Evolutionary conservation across 225 moss, liverwort and hornwort species (phyloP), one percentile per base, ranked within the genome.

Genomic region (Anthoceros angustus): DNA sequence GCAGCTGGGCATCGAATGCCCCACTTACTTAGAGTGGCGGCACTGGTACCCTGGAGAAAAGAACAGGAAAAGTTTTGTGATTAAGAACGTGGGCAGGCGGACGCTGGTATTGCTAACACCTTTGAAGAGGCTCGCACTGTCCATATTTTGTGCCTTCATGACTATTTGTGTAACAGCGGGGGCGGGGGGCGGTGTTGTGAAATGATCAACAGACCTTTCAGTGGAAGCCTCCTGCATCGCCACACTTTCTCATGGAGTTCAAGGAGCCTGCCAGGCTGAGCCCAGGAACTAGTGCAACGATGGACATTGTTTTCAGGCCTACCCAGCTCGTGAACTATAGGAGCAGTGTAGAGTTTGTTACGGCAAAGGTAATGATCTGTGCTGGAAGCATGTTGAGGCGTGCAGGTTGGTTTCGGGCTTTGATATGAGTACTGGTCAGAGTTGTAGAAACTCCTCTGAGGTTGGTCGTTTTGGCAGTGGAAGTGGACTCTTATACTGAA

Each of bases 221-320:
- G 76, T 91, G 91, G 91, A 90, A 85, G 42, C 88, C 85, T 46
- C 86, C 95, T 9, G 66, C 64, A 10, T 84, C 85, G n/a, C 88
- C 88, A 25, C 91, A 86, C 64, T 95, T 95, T 73, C 87, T 85
- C 74, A 86, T 88, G 26, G 80, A 80, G 60, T 95, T 95, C 41
- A 86, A 91, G 76, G 91, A 95, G 68, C 78, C 95, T n/a, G 95
- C 86, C 62, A 84, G 86, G 41, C 73, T 95, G 70, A 83, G 85
- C 25, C 86, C 91, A 8, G 71, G 78, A 70, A 95, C 91, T 87
- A 82, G 80, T 67, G 95, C 70, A 62, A 88, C 86, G 60, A 95
- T 95, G 67, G 78, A 82, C 63, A 76, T 95, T 67, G 72, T 64
- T 25, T 95, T 91, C 73, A 72, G 79, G 18, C 91, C 91, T 7